Evolutionary conservation across 495 filamentous ascomycete species (phyloP).

Genomic region (Neurospora sublineolata): DNA sequence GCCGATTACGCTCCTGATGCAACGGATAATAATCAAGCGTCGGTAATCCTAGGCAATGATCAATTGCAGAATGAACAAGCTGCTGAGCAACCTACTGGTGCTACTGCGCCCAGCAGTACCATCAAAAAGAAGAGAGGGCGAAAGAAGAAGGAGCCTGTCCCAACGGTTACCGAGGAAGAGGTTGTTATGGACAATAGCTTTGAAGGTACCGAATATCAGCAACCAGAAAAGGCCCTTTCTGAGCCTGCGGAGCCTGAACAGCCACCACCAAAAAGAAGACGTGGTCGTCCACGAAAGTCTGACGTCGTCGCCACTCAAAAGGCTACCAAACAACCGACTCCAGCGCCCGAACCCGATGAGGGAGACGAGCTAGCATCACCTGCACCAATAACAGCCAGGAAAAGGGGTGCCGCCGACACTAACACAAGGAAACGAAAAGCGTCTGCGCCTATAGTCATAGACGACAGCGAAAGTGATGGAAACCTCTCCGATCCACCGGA

Average conservation of each 20-base stretch:
- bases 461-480: not conserved
- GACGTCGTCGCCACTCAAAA: not conserved
- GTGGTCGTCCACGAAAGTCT: constrained; percentile 12
- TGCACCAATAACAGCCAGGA: not conserved
- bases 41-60: not conserved
- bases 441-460: not conserved
- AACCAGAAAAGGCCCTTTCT: not conserved
- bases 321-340: not conserved
- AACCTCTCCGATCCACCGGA: not conserved
- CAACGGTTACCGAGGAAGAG: not conserved
- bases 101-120: not conserved
- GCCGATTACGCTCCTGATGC: not conserved
- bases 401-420: not conserved
- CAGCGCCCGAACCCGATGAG: not conserved
- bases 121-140: constrained; percentile 7
- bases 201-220: not conserved
- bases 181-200: not conserved
- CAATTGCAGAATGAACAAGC: too few relatives aligned
- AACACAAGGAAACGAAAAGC: not conserved
- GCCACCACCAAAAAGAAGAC: constrained; percentile 6
- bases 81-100: not conserved
- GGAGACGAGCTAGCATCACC: not conserved
- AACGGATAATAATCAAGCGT: not conserved
- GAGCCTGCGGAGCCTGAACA: not conserved
- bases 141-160: constrained; percentile 9